Evolutionary conservation across 2,329 filamentous ascomycete species (phyloP).

Genomic region (Rugonectria rugulosa): DNA sequence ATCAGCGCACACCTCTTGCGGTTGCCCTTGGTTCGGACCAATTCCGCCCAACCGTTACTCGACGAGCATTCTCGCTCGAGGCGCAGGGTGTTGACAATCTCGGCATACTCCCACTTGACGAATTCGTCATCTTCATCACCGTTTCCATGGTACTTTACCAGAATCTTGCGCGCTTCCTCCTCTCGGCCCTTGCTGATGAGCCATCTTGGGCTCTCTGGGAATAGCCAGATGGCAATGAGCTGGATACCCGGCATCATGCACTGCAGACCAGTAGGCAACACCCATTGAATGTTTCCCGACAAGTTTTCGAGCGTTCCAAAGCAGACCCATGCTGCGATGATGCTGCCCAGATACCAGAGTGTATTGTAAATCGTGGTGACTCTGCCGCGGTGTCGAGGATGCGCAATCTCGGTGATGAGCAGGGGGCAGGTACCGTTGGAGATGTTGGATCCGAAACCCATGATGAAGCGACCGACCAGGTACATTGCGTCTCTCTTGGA

Average conservation of each 20-base stretch:
- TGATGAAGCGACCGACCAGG: constrained; percentile 32
- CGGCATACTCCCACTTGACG: constrained; percentile 28
- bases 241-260: constrained; percentile 35
- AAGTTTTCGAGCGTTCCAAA: constrained; percentile 30
- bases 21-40: constrained; percentile 32
- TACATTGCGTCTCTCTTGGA: constrained; percentile 29
- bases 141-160: constrained; percentile 36
- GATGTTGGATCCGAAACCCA: constrained; percentile 35
- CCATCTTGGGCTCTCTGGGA: constrained; percentile 34
- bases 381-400: constrained; percentile 31
- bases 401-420: constrained; percentile 34
- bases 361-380: constrained; percentile 38
- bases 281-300: constrained; percentile 30
- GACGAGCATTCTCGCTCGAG: constrained; percentile 26
- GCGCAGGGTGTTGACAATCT: constrained; percentile 30
- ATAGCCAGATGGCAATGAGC: constrained; percentile 27
- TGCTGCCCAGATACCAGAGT: constrained; percentile 34
- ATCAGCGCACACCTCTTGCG: constrained; percentile 32
- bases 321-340: constrained; percentile 32
- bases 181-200: constrained; percentile 31
- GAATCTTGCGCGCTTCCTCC: constrained; percentile 29
- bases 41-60: constrained; percentile 25
- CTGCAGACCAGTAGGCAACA: constrained; percentile 30
- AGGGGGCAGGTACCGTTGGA: constrained; percentile 35
- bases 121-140: constrained; percentile 25